Evolutionary conservation across 148 eudicot genomes (phyloP), one percentile per base, ranked within the genome.

Genomic region (Arctostaphylos glauca): DNA sequence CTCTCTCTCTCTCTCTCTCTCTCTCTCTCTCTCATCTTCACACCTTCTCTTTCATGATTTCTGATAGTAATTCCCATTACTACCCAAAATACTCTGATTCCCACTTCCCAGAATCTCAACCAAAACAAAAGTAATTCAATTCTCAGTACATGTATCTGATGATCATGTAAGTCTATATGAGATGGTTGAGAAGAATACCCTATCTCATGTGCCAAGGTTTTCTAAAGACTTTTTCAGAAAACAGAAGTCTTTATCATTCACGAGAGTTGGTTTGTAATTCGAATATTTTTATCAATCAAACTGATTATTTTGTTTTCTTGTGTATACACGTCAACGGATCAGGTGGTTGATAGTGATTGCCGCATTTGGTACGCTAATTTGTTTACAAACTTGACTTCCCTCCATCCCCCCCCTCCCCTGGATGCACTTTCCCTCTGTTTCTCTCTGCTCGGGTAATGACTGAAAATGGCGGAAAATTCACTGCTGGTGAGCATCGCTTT

Each of bases 381-480:
- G 23, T 64, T 50, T 80, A 55, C 7, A 54, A 81, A 53, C 56
- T 18, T 2, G 15, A 60, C 44, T 73, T 59, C n/a, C 49, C 66
- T 49, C 64, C 43, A 1, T n/a, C 46, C 76, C 52, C 55, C 41
- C 53, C 74, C 23, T 79, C 72, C 78, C 64, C 9, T 9, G n/a
- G 44, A 21, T 52, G 8, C 41, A 2, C 31, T 82, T 19, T 52
- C 41, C 46, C 76, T 76, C 67, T 54, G 53, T 75, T 18, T 19
- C 68, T 56, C 75, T 71, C 75, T 71, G 75, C 8, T 54, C 5
- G 49, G 71, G 41, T 54, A 52, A 52, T 54, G 67, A n/a, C 6
- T 10, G 73, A 76, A 67, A 44, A 68, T 50, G 80, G 80, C 52
- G 76, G 83, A 86, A 75, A 52, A 64, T 79, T 56, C 80, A n/a